Conservation (phyloP, 306 rosid genomes). For the Cucumis sativus region DNA sequence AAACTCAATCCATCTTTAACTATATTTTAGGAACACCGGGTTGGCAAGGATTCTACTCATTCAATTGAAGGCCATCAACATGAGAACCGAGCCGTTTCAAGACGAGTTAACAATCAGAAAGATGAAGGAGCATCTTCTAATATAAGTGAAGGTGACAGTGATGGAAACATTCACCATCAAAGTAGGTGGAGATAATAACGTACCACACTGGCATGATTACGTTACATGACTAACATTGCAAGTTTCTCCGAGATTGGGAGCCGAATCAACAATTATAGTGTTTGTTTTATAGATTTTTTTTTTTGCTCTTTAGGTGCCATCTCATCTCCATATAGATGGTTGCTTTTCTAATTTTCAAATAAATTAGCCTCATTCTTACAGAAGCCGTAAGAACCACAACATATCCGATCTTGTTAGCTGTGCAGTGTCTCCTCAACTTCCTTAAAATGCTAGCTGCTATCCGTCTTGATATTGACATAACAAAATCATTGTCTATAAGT, state of each 20-base stretch:
- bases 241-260: slow-evolving; percentile 11
- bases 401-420: background rate
- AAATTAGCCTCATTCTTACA: slow-evolving; percentile 16
- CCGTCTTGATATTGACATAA: background rate
- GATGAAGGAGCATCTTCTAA: slow-evolving; percentile 40
- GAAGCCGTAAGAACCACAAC: background rate
- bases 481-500: background rate
- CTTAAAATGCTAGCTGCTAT: background rate
- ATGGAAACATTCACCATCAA: slow-evolving; percentile 32
- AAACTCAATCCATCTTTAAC: background rate
- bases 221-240: slow-evolving; percentile 23
- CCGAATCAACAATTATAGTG: slow-evolving; percentile 3
- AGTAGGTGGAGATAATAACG: slow-evolving; percentile 39
- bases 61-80: slow-evolving; percentile 27
- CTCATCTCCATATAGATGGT: slow-evolving; percentile 21
- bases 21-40: slow-evolving; percentile 43
- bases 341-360: slow-evolving; percentile 25
- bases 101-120: slow-evolving; percentile 25
- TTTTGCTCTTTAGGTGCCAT: slow-evolving; percentile 9
- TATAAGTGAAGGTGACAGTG: slow-evolving; percentile 43
- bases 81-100: slow-evolving; percentile 24
- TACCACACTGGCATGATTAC: slow-evolving; percentile 12
- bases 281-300: background rate
- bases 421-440: background rate
- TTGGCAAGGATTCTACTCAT: slow-evolving; percentile 35